Conservation (phyloP, 495 filamentous ascomycete genomes). For the Cercophora sp. region DNA sequence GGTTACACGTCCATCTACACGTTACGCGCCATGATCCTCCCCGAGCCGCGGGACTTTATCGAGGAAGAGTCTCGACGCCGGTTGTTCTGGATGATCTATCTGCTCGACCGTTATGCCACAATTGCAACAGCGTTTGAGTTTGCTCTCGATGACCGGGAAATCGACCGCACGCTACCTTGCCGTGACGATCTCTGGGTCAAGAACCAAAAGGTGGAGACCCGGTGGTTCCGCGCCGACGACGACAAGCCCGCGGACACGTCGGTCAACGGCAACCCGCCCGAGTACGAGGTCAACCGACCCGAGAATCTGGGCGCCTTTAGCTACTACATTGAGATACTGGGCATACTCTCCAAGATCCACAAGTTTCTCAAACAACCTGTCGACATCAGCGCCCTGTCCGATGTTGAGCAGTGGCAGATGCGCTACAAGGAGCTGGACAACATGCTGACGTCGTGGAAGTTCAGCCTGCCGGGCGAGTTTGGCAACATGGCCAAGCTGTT, state of each 20-base stretch:
- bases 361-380: conserved; percentile 81
- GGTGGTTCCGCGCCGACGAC: conserved; percentile 67
- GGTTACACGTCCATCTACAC: conserved; percentile 81
- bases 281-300: conserved; percentile 63
- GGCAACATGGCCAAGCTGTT: conserved; percentile 73
- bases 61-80: conserved; percentile 81
- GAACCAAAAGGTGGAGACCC: conserved; percentile 77
- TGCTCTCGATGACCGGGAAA: conserved; percentile 79
- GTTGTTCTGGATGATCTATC: conserved; percentile 90
- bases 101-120: conserved; percentile 84
- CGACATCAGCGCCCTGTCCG: conserved; percentile 75
- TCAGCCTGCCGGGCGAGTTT: conserved; percentile 74
- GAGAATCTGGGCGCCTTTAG: conserved; percentile 83
- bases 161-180: conserved; percentile 81
- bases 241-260: conserved; percentile 25
- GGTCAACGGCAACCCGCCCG: conserved; percentile 28
- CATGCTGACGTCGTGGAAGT: conserved; percentile 75
- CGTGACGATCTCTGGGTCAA: conserved; percentile 79
- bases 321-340: conserved; percentile 81
- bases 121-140: conserved; percentile 88
- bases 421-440: conserved; percentile 81
- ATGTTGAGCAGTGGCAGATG: conserved; percentile 84
- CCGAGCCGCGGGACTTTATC: conserved; percentile 77
- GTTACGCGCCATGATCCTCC: conserved; percentile 71
- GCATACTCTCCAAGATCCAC: conserved; percentile 81